Conservation (phyloP, 2,329 filamentous ascomycete species). For the Sporothrix protearum region DNA sequence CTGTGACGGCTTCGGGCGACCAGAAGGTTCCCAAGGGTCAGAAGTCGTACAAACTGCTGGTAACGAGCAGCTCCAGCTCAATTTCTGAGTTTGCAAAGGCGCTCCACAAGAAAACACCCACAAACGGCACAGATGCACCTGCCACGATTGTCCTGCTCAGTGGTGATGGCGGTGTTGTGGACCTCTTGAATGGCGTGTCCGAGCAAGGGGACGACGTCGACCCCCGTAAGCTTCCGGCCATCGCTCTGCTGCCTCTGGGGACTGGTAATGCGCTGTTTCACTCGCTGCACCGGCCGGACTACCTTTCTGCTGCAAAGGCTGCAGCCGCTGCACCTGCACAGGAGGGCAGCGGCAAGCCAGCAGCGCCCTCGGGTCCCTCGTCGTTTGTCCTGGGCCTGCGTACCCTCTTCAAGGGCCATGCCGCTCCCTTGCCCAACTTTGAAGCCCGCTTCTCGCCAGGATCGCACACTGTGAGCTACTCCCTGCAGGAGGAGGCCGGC, state of each 20-base stretch:
- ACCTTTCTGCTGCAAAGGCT: slow-evolving; percentile 36
- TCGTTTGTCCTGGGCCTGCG: slow-evolving; percentile 52
- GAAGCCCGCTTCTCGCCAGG: slow-evolving; percentile 58
- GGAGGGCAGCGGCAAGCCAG: slow-evolving; percentile 33
- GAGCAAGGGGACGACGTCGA: slow-evolving; percentile 24
- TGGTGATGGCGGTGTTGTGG: slow-evolving; percentile 82
- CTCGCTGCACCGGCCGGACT: slow-evolving; percentile 57
- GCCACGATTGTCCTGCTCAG: slow-evolving; percentile 69
- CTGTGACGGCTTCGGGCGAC: slow-evolving; percentile 16
- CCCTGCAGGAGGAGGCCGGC: slow-evolving; percentile 23
- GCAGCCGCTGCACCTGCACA: slow-evolving; percentile 26
- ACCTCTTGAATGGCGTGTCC: slow-evolving; percentile 66
- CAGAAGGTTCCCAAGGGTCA: neutral
- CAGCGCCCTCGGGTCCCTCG: slow-evolving; percentile 41
- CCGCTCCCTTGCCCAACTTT: slow-evolving; percentile 59
- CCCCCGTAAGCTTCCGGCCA: slow-evolving; percentile 37
- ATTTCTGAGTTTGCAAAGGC: slow-evolving; percentile 59
- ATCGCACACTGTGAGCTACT: slow-evolving; percentile 46
- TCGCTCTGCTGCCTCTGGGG: slow-evolving; percentile 58
- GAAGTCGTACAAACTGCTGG: slow-evolving; percentile 49
- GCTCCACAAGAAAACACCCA: slow-evolving; percentile 33
- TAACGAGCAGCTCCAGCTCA: slow-evolving; percentile 61
- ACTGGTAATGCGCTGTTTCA: slow-evolving; percentile 64
- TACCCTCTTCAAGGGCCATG: slow-evolving; percentile 57
- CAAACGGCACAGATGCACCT: slow-evolving; percentile 18